Base-by-base conservation (phyloP, 495 filamentous ascomycete species). In the Penicillium roqueforti region DNA sequence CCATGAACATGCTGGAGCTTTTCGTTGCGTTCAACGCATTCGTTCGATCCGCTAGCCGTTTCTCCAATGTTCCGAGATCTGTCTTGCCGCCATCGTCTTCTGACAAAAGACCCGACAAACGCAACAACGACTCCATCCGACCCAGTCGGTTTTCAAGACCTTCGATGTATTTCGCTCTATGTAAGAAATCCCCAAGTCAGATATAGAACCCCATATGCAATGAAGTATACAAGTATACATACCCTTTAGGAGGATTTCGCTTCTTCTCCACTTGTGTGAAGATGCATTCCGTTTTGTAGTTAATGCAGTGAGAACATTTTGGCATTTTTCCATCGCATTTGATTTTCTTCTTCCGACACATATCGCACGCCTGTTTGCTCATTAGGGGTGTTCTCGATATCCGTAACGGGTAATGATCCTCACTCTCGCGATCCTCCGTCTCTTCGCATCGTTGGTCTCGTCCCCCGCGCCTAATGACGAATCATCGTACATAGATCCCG, bases 281-380 rank as follows among this genome's bases (percentile, higher is more conserved):
- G 50, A 97, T 82, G 65, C 93, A 98, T 61, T 97, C 92, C 8
- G 91, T 96, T 78, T 96, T 97, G 78, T 97, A 97, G 70, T 98
- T 97, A 66, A 86, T 86, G 68, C 93, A 98, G 71, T 98, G 95
- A 14, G 90, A 91, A 71, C 93, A 98, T 53, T 89, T 83, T 36
- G 95, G 93, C 69, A 93, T 84, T 72, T 95, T 96, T 47, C 93
- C 93, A 66, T 98, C 95, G 71, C 93, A 98, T 73, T 97, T 97
- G 66, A 98, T 97, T 81, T 98, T 98, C 79, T 97, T 98, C 75
- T 96, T 97, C 57, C 93, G 83, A 66, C 93, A 98, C 92, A 97
- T 96, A 67, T 98, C 93, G 77, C 93, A 98, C 46, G 93, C 93
- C 89, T 92, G 68, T 3, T 31, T 25, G 20, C 13, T 36, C 16